These are phyloP conservation scores for Aspergillus pseudonomiae DNA, from an alignment of 2,329 filamentous ascomycete genomes.

Conservation along the genomic window DNA sequence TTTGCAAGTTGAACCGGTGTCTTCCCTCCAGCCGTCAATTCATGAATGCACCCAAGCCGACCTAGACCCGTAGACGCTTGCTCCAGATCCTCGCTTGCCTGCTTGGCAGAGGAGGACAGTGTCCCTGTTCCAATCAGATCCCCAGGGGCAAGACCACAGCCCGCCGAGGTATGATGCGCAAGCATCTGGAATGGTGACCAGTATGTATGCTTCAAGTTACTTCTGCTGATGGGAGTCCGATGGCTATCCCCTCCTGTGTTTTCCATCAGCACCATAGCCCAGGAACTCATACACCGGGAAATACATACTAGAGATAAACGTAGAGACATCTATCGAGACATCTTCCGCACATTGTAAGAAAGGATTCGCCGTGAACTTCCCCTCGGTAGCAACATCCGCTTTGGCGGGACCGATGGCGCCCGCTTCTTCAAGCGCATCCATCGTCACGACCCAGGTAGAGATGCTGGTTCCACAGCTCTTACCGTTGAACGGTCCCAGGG, in stretches of 20 bases:
- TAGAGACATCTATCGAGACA: slow-evolving; percentile 22
- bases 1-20: neutral
- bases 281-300: slow-evolving; percentile 10
- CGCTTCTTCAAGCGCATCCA: slow-evolving; percentile 55
- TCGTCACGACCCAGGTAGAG: slow-evolving; percentile 64
- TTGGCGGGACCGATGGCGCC: neutral
- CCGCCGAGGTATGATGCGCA: slow-evolving; percentile 33
- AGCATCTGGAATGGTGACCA: slow-evolving; percentile 36
- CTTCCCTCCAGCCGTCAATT: neutral
- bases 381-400: neutral
- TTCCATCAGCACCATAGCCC: slow-evolving; percentile 19
- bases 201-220: slow-evolving; percentile 25
- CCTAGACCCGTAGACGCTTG: neutral
- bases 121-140: slow-evolving; percentile 39
- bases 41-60: neutral
- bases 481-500: slow-evolving; percentile 62
- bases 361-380: neutral
- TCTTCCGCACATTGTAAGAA: neutral
- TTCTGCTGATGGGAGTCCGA: slow-evolving; percentile 7
- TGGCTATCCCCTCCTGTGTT: neutral
- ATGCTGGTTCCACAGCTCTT: slow-evolving; percentile 65
- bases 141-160: slow-evolving; percentile 32
- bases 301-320: slow-evolving; percentile 19
- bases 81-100: neutral
- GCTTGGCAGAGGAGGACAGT: slow-evolving; percentile 12